These are phyloP conservation scores for Ogataea ramenticola DNA, from an alignment of 805 yeast genomes.

Conservation along the genomic window DNA sequence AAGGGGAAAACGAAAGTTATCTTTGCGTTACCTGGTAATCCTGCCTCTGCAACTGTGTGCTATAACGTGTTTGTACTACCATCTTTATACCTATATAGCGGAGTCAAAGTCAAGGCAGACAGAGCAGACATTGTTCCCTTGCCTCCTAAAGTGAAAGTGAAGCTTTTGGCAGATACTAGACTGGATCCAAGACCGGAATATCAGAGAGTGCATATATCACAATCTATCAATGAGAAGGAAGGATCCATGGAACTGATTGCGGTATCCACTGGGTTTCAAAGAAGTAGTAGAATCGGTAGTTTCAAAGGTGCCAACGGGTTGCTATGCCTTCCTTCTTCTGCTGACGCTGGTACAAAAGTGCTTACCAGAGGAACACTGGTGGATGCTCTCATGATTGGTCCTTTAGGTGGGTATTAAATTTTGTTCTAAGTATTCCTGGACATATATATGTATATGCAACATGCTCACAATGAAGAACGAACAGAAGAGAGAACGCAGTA, in stretches of 20 bases:
- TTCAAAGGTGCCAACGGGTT: conserved; percentile 41
- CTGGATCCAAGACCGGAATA: conserved; percentile 48
- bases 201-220: conserved; percentile 34
- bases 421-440: too few relatives aligned
- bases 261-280: conserved; percentile 40
- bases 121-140: conserved; percentile 14
- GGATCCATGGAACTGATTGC: conserved; percentile 26
- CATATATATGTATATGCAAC: too few relatives aligned
- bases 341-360: conserved; percentile 7
- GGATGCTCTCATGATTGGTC: conserved; percentile 22
- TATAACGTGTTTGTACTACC: conserved; percentile 41
- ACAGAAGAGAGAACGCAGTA: too few relatives aligned
- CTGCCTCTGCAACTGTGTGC: conserved; percentile 47
- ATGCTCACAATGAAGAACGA: too few relatives aligned
- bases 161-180: conserved; percentile 21
- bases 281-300: conserved; percentile 43
- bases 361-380: conserved; percentile 16
- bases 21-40: conserved; percentile 51
- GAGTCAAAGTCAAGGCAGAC: conserved; percentile 12
- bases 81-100: conserved; percentile 31
- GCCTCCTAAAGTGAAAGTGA: conserved; percentile 29
- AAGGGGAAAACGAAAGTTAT: conserved; percentile 23
- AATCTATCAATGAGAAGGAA: conserved; percentile 7
- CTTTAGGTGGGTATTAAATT: background rate
- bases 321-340: conserved; percentile 32